Conservation (phyloP, 2,329 filamentous ascomycete species). For the Botryotinia narcissicola region DNA sequence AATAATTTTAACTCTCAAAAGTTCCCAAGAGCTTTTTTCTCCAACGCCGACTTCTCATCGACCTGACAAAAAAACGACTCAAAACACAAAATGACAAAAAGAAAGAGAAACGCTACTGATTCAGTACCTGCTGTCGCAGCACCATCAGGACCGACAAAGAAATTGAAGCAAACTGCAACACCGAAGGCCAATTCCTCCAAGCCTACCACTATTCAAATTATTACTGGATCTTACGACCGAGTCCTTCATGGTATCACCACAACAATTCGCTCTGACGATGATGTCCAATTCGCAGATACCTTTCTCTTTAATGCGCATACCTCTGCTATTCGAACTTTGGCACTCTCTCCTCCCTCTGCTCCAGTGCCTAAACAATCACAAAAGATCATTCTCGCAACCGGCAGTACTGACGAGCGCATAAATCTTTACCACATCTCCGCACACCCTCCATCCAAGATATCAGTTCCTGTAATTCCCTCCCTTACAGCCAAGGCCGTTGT, state of each 20-base stretch:
- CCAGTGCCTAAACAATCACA: conserved; percentile 61
- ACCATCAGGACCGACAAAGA: conserved; percentile 28
- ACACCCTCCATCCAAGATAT: conserved; percentile 58
- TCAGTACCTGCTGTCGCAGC: conserved; percentile 15
- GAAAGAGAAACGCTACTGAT: conserved; percentile 36
- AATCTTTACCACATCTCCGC: conserved; percentile 89
- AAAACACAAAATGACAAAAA: conserved; percentile 34
- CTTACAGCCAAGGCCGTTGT: conserved; percentile 71
- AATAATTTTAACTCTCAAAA: conserved; percentile 13
- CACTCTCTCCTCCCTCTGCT: conserved; percentile 73
- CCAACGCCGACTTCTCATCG: not conserved
- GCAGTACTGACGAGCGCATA: conserved; percentile 89
- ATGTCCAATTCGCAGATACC: conserved; percentile 76
- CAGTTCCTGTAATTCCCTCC: conserved; percentile 60
- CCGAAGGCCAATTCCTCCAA: conserved; percentile 31
- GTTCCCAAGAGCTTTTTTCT: conserved; percentile 13
- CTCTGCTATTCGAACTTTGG: conserved; percentile 85
- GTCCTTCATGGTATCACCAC: conserved; percentile 87
- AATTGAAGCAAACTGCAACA: conserved; percentile 30
- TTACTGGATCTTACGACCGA: conserved; percentile 91
- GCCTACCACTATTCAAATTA: conserved; percentile 72
- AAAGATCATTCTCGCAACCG: conserved; percentile 86
- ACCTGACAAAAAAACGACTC: not conserved
- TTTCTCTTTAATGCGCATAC: conserved; percentile 95
- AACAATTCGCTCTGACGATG: conserved; percentile 50